A percentile compares a stretch with the other conserved stretches of the same genome.
phyloP scores from a whole-genome alignment of 2,329 filamentous ascomycete genomes.

The Eutypa lata region DNA sequence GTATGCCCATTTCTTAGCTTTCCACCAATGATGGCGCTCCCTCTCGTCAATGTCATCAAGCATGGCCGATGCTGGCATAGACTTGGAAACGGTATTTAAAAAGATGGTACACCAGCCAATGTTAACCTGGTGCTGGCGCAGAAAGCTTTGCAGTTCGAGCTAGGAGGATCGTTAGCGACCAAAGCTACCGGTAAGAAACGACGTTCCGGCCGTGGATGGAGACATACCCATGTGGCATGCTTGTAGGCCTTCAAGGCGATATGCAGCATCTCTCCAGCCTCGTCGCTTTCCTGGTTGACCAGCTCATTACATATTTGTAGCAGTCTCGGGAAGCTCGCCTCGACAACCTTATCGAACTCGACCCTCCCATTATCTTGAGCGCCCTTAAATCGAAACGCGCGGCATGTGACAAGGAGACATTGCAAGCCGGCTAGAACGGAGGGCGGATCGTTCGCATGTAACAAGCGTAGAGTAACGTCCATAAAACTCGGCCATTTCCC shows the following conservation, averaged over 20 bases:
- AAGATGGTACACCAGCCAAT: constrained; percentile 97
- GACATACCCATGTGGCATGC: constrained; percentile 88
- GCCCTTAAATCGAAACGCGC: constrained; percentile 89
- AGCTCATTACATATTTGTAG: constrained; percentile 84
- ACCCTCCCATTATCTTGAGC: constrained; percentile 71
- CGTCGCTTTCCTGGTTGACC: constrained; percentile 85
- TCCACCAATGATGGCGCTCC: constrained; percentile 98
- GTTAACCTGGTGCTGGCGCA: constrained; percentile 78
- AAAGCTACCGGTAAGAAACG: not conserved
- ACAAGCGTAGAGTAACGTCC: constrained; percentile 83
- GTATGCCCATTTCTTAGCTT: constrained; percentile 99
- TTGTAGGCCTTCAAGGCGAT: constrained; percentile 96
- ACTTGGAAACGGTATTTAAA: constrained; percentile 82
- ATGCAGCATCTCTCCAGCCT: constrained; percentile 95
- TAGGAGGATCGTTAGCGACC: constrained; percentile 34
- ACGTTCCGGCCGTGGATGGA: constrained; percentile 1
- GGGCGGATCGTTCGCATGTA: constrained; percentile 80
- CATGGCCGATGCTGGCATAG: constrained; percentile 76
- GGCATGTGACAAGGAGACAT: constrained; percentile 90
- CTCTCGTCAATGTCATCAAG: constrained; percentile 76
- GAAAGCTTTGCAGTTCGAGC: constrained; percentile 79
- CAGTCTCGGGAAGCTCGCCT: constrained; percentile 83
- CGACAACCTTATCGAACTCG: constrained; percentile 93
- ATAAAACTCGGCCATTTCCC: constrained; percentile 92
- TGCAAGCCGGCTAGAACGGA: constrained; percentile 92